These are phyloP conservation scores for Tulasnella sp. DNA, from an alignment of 768 basidiomycete species.

Conservation along the genomic window DNA sequence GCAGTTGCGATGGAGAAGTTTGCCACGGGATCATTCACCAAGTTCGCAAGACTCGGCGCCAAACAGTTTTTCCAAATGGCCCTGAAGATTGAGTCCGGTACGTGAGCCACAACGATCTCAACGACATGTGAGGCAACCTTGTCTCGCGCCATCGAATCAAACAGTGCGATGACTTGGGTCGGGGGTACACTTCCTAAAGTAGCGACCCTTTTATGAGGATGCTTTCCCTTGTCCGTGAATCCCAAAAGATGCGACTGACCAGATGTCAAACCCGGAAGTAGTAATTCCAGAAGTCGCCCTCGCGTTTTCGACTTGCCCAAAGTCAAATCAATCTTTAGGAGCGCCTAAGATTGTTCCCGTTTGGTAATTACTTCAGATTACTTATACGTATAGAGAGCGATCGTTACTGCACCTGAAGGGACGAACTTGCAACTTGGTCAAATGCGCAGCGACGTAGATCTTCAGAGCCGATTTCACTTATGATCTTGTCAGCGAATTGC, in stretches of 20 bases:
- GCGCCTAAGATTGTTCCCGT: constrained; percentile 48
- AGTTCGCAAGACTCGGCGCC: constrained; percentile 58
- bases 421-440: constrained; percentile 71
- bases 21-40: constrained; percentile 84
- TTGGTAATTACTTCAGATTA: background rate
- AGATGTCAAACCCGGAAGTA: constrained; percentile 60
- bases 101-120: constrained; percentile 68
- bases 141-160: constrained; percentile 51
- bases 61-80: constrained; percentile 78
- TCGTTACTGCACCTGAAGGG: constrained; percentile 55
- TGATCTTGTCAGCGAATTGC: constrained; percentile 51
- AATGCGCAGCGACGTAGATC: constrained; percentile 75
- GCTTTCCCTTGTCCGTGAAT: background rate
- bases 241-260: background rate
- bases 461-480: constrained; percentile 56
- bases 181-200: background rate
- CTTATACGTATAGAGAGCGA: background rate
- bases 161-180: constrained; percentile 27
- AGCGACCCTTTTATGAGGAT: background rate
- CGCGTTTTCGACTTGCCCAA: constrained; percentile 54
- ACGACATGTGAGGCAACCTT: constrained; percentile 83
- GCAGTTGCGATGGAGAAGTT: constrained; percentile 91
- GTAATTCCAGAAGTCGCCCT: constrained; percentile 75
- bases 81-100: constrained; percentile 59
- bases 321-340: constrained; percentile 78